These are phyloP conservation scores for Plectosphaerella sp. DNA, from an alignment of 2,329 filamentous ascomycete species.

Conservation along the genomic window DNA sequence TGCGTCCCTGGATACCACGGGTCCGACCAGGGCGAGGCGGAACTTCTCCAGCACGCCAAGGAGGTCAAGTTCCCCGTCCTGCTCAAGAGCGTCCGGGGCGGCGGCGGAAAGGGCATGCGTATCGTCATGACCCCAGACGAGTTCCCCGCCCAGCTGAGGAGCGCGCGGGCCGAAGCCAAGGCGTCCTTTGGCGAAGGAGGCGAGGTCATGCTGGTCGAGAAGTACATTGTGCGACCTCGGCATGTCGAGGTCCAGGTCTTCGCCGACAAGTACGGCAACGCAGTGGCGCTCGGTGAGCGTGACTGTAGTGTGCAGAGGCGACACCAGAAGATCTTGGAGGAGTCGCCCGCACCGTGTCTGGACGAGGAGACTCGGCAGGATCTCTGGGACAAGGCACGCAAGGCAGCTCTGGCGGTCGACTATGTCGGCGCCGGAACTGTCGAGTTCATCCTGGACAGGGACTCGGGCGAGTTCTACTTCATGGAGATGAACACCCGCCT, in stretches of 20 bases:
- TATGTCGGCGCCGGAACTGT: slow-evolving; percentile 89
- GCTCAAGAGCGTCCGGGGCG: slow-evolving; percentile 75
- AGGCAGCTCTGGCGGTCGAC: slow-evolving; percentile 68
- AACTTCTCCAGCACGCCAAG: slow-evolving; percentile 64
- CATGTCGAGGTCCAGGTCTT: slow-evolving; percentile 92
- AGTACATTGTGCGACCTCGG: slow-evolving; percentile 71
- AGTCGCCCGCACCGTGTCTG: slow-evolving; percentile 73
- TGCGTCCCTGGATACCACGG: slow-evolving; percentile 97
- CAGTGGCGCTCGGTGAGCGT: slow-evolving; percentile 79
- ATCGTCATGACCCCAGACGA: slow-evolving; percentile 66
- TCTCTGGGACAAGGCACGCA: slow-evolving; percentile 62
- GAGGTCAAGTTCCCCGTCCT: slow-evolving; percentile 67
- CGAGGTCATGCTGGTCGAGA: slow-evolving; percentile 80
- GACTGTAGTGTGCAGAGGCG: slow-evolving; percentile 84
- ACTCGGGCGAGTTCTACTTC: slow-evolving; percentile 75
- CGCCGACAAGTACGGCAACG: slow-evolving; percentile 74
- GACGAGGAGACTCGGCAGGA: slow-evolving; percentile 54
- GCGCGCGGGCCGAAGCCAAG: slow-evolving; percentile 69
- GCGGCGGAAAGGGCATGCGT: slow-evolving; percentile 81
- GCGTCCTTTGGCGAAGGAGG: slow-evolving; percentile 77
- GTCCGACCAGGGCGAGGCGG: slow-evolving; percentile 64
- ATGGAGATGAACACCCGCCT: slow-evolving; percentile 84
- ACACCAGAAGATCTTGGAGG: slow-evolving; percentile 89
- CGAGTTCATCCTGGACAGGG: slow-evolving; percentile 85
- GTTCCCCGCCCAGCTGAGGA: slow-evolving; percentile 65